A percentile compares a stretch with the other conserved stretches of the same genome.
Conservation (phyloP, 2,329 filamentous ascomycete genomes). For the Paecilomyces formosus region DNA sequence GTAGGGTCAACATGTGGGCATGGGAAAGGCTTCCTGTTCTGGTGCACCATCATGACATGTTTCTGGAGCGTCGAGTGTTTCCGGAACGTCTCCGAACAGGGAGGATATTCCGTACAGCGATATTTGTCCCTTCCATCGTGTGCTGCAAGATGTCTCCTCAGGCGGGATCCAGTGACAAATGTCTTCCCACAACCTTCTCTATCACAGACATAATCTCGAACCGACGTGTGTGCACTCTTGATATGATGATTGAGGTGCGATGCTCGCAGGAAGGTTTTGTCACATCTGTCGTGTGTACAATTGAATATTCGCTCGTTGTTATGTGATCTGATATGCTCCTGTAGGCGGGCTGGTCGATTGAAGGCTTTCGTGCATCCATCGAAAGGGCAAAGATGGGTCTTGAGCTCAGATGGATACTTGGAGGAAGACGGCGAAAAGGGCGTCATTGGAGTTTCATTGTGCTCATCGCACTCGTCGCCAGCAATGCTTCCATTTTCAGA, state of each 20-base stretch:
- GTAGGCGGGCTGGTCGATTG: conserved; percentile 74
- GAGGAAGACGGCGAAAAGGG: conserved; percentile 43
- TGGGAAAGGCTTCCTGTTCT: conserved; percentile 61
- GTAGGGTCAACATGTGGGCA: conserved; percentile 55
- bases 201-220: conserved; percentile 64
- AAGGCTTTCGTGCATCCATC: conserved; percentile 73
- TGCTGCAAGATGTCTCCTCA: conserved; percentile 69
- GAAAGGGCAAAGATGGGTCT: conserved; percentile 69
- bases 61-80: conserved; percentile 81
- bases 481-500: conserved; percentile 20
- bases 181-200: conserved; percentile 67
- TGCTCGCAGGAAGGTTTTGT: conserved; percentile 77
- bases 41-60: conserved; percentile 70
- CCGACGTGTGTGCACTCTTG: conserved; percentile 68
- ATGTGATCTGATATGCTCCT: conserved; percentile 76
- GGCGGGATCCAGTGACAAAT: conserved; percentile 71
- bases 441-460: conserved; percentile 43
- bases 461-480: conserved; percentile 17
- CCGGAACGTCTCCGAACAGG: conserved; percentile 71
- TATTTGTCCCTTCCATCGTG: conserved; percentile 73
- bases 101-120: conserved; percentile 61
- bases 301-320: conserved; percentile 74
- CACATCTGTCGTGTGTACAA: conserved; percentile 63
- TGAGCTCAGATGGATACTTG: conserved; percentile 58
- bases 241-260: conserved; percentile 82